Base-by-base conservation (phyloP, 1,284 basidiomycete species). In the Leccinum variabile region DNA sequence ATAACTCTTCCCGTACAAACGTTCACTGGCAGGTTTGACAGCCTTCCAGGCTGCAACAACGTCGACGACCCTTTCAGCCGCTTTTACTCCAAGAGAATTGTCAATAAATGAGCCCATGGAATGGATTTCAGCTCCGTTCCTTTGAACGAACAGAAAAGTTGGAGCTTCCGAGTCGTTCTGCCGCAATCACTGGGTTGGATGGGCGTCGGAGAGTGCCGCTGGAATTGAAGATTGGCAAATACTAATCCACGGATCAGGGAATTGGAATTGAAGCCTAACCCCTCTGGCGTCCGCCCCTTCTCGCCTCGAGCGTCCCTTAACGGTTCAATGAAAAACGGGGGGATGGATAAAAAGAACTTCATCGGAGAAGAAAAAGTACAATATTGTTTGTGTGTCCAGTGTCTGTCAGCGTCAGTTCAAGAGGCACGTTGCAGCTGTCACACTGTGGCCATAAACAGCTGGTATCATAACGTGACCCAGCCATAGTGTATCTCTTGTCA, bases 161-260 rank as follows among this genome's bases (percentile, higher is more conserved):
- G 22, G 13, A 22, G 18, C 22, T 22, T 49, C 46, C 59, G 55
- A 54, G 39, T 59, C 60, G 64, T 62, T 63, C 55, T 54, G 62
- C 25, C 49, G 53, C 59, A 41, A 59, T 55, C 54, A 52, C 14
- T 56, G 50, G 54, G 16, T 46, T 49, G 63, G 59, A 58, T 60
- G 32, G 22, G 44, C 33, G 53, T 70, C 69, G 69, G 69, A 56
- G 68, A 39, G 59, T 56, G 59, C 68, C 66, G 71, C 59, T 67
- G 59, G 50, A 60, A 39, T 57, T 49, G 7, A 60, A 60, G 52
- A 59, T 52, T 41, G 60, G 54, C 46, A 57, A 63, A 56, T 57
- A 8, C 59, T 22, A 22, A 30, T 59, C 59, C 67, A 72, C 69
- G 71, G 71, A 70, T 70, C 71, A 72, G 67, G 66, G 60, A 63